A percentile compares a stretch with the other conserved stretches of the same genome.
phyloP scores from a whole-genome alignment of 2,329 filamentous ascomycete species.

The Penicillium concentricum region DNA sequence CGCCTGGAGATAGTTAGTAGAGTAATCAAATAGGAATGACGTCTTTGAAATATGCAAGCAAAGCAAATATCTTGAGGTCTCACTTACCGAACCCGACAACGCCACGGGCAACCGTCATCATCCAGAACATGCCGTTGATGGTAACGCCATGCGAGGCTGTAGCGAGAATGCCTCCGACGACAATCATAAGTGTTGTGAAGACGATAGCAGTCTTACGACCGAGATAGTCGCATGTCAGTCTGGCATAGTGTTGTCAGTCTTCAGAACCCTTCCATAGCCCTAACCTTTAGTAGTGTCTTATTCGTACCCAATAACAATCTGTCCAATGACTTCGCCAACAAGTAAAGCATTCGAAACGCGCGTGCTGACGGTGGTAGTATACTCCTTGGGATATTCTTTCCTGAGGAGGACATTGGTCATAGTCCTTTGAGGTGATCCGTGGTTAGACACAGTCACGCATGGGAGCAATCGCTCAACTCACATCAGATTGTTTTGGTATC shows the following conservation, averaged over 20 bases:
- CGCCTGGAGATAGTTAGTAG: slow-evolving; percentile 17
- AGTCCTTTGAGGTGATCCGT: slow-evolving; percentile 17
- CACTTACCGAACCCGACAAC: slow-evolving; percentile 47
- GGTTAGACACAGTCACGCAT: not conserved
- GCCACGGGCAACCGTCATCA: slow-evolving; percentile 52
- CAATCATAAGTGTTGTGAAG: slow-evolving; percentile 47
- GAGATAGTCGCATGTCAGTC: slow-evolving; percentile 46
- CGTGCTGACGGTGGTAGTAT: slow-evolving; percentile 27
- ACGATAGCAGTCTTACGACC: slow-evolving; percentile 50
- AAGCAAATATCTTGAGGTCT: not conserved
- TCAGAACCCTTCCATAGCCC: not conserved
- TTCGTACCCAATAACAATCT: slow-evolving; percentile 27
- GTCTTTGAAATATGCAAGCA: not conserved
- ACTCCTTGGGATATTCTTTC: slow-evolving; percentile 26
- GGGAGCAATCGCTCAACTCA: slow-evolving; percentile 11
- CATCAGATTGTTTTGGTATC: slow-evolving; percentile 34
- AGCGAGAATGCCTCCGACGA: slow-evolving; percentile 48
- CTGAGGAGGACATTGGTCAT: slow-evolving; percentile 32
- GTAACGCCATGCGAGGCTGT: slow-evolving; percentile 48
- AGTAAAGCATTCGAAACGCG: slow-evolving; percentile 31
- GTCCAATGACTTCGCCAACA: slow-evolving; percentile 29
- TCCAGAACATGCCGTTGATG: slow-evolving; percentile 54
- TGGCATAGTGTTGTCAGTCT: slow-evolving; percentile 1
- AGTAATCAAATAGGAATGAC: not conserved
- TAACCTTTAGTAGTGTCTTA: not conserved